Evolutionary conservation across 768 basidiomycete genomes (phyloP).

Genomic region (Solioccasus polychromus): DNA sequence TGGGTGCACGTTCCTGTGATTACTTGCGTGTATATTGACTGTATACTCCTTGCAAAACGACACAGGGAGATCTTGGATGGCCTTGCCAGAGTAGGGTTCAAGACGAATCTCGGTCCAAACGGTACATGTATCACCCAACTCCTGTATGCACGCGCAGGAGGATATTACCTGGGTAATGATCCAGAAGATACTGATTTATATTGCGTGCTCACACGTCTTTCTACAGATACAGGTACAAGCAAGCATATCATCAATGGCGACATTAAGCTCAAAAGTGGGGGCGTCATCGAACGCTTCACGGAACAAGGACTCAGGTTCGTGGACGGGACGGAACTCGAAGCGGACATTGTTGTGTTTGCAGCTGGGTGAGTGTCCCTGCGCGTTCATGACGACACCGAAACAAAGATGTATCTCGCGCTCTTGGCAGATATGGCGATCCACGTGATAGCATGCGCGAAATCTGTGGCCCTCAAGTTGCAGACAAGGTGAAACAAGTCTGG

Average conservation of each 20-base stretch:
- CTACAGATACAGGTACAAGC: conserved; percentile 38
- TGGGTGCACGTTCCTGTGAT: too few relatives aligned
- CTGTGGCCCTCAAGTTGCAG: conserved; percentile 44
- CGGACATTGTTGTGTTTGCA: conserved; percentile 33
- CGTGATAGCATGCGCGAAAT: conserved; percentile 40
- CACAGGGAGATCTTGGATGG: conserved; percentile 36
- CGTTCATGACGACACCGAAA: too few relatives aligned
- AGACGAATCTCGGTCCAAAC: conserved; percentile 34
- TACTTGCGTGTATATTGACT: too few relatives aligned
- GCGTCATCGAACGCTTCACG: conserved; percentile 30
- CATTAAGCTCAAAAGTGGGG: conserved; percentile 51
- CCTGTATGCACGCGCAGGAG: conserved; percentile 30
- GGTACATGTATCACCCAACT: conserved; percentile 32
- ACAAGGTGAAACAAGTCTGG: conserved; percentile 54
- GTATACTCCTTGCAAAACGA: too few relatives aligned
- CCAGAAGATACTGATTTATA: too few relatives aligned
- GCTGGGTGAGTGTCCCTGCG: conserved; percentile 27
- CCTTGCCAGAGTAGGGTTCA: conserved; percentile 38
- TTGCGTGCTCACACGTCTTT: not conserved
- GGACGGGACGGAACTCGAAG: conserved; percentile 30
- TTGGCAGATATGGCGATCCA: conserved; percentile 44
- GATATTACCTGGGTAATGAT: conserved; percentile 39
- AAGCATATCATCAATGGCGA: conserved; percentile 44
- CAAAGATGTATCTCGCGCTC: not conserved
- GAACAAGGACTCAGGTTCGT: conserved; percentile 28